Conservation (phyloP, 208 protist species). For the Baffinella frigidus region DNA sequence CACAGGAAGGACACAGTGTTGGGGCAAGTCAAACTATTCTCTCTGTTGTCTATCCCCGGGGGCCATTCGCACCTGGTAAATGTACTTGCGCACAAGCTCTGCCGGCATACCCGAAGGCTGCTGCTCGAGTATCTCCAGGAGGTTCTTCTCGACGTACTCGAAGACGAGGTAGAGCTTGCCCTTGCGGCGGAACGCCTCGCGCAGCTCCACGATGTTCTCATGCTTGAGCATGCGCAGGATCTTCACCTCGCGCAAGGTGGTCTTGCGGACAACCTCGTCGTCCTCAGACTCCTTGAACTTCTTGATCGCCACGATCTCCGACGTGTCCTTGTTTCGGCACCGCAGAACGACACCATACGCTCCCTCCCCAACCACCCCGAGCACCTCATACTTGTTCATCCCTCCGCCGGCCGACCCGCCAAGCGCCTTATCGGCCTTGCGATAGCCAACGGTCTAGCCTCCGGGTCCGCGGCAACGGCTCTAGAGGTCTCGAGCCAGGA, state of each 20-base stretch:
- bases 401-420: not conserved
- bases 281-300: constrained; percentile 73
- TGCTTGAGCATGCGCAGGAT: constrained; percentile 69
- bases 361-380: constrained; percentile 64
- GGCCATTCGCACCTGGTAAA: constrained; percentile 68
- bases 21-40: constrained; percentile 76
- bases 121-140: constrained; percentile 73
- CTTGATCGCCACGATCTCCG: constrained; percentile 72
- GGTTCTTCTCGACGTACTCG: constrained; percentile 71
- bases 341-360: constrained; percentile 74
- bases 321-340: constrained; percentile 69
- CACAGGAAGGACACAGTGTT: no score
- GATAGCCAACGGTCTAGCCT: no score
- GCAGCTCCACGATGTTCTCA: constrained; percentile 70
- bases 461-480: no score
- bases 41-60: constrained; percentile 75
- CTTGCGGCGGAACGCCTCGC: constrained; percentile 71
- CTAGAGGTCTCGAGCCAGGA: no score
- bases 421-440: no score
- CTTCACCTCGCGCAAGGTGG: constrained; percentile 66
- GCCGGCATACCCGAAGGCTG: constrained; percentile 53
- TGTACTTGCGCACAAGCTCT: constrained; percentile 65
- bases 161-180: constrained; percentile 72
- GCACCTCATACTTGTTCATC: constrained; percentile 74
- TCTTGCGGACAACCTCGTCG: constrained; percentile 63